These are phyloP conservation scores for Picea sitchensis DNA, from an alignment of 75 land plant genomes.

Conservation along the genomic window DNA sequence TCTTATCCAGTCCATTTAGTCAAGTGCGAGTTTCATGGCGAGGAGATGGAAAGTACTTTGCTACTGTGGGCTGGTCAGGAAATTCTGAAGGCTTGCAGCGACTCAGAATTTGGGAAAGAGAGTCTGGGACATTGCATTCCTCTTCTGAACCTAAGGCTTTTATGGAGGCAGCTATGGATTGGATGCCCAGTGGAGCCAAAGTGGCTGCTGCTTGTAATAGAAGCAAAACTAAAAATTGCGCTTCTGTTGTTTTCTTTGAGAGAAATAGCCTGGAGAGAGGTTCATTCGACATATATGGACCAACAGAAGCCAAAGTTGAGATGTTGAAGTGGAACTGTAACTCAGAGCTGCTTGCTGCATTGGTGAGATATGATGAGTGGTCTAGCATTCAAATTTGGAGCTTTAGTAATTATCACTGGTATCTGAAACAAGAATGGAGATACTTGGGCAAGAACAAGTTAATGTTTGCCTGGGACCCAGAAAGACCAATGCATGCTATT, in stretches of 20 bases:
- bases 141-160: constrained; percentile 55
- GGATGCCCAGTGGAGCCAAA: constrained; percentile 96
- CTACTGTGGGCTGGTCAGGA: constrained; percentile 43
- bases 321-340: constrained; percentile 77
- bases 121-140: constrained; percentile 73
- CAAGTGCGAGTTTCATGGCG: constrained; percentile 77
- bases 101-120: constrained; percentile 91
- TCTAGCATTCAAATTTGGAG: constrained; percentile 81
- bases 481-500: constrained; percentile 66
- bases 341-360: constrained; percentile 82
- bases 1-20: constrained; percentile 4
- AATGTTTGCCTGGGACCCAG: constrained; percentile 80
- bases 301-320: constrained; percentile 44
- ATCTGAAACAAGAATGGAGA: constrained; percentile 91
- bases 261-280: constrained; percentile 94
- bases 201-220: constrained; percentile 64
- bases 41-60: constrained; percentile 96
- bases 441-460: constrained; percentile 50
- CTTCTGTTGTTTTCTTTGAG: constrained; percentile 70
- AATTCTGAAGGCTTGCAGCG: constrained; percentile 18
- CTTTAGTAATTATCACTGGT: constrained; percentile 98
- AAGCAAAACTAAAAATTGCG: constrained; percentile 31
- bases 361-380: constrained; percentile 45
- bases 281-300: constrained; percentile 57
- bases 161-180: constrained; percentile 52